These are phyloP conservation scores for Penicillium sp. DNA, from an alignment of 2,329 filamentous ascomycete genomes.

Conservation along the genomic window DNA sequence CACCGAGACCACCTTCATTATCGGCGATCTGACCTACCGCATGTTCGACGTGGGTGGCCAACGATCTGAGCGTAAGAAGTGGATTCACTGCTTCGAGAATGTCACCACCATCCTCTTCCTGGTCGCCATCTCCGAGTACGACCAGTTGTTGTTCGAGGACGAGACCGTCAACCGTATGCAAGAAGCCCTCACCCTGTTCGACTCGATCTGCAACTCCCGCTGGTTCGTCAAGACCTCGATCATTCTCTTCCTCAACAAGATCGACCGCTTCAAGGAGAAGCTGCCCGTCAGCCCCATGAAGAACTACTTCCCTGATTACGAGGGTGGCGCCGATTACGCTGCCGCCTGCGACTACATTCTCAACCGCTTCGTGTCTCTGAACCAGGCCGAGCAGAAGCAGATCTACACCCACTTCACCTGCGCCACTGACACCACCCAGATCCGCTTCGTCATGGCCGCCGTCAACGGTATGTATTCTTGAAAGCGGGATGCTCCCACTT, in stretches of 20 bases:
- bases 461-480: conserved; percentile 76
- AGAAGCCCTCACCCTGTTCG: conserved; percentile 69
- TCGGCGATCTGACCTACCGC: conserved; percentile 88
- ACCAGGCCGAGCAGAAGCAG: conserved; percentile 99
- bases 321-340: conserved; percentile 91
- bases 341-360: conserved; percentile 98
- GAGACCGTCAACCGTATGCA: conserved; percentile 85
- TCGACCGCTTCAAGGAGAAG: conserved; percentile 75
- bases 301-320: conserved; percentile 76
- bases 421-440: conserved; percentile 97
- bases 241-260: conserved; percentile 75
- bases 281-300: conserved; percentile 72
- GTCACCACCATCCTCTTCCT: conserved; percentile 96
- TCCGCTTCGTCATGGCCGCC: conserved; percentile 98
- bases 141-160: conserved; percentile 93
- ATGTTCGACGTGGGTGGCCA: conserved; percentile 99
- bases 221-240: conserved; percentile 75
- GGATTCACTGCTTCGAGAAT: conserved; percentile 99
- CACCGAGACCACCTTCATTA: conserved; percentile 94
- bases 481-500: background rate
- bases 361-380: conserved; percentile 96
- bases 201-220: conserved; percentile 71
- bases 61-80: conserved; percentile 96
- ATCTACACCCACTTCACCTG: conserved; percentile 99
- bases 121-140: conserved; percentile 96